Evolutionary conservation across 192 early-diverging fungal species (phyloP), one percentile per base, ranked within the genome.

Genomic region (Backusella mclennaniae): DNA sequence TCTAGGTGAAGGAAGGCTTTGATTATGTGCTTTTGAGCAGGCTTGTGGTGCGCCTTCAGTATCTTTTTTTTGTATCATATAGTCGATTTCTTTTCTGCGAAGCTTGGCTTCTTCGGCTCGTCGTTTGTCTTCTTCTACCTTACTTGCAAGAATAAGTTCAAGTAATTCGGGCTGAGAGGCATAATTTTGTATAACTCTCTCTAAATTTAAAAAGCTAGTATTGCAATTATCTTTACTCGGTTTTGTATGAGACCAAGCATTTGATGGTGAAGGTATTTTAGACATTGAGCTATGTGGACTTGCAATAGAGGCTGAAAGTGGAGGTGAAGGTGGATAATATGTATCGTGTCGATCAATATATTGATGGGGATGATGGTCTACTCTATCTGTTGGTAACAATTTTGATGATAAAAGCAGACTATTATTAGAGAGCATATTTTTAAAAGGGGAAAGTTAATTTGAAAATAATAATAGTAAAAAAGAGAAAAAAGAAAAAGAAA

Each of bases 91-190:
- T 68, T 78, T 84, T 44, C 83, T 80, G 68, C 84, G 81, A 53
- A 89, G 77, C 53, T 85, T 84, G 1, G 88, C 88, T 76, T 89
- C 88, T 74, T 89, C 88, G 4, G 86, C 84, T 73, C 80, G 81
- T 59, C 88, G 83, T 52, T 83, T 81, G 66, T 89, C 88, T 53
- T 89, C 88, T 59, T 89, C 88, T 9, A 86, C 87, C 77, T 87
- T 89, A 53, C 84, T 84, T 4, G 83, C 76, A 33, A 89, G 83
- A 71, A 89, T 89, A 7, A 89, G 42, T 53, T 88, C 85, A 2
- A 89, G 73, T 49, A 89, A 77, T 29, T 89, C 87, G 4, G 88
- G 88, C 63, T 87, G 87, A 3, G 78, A 67, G 11, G 79, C 67
- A 39, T 85, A 89, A 15, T 80, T 84, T 1, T 83, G 76, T 6